Evolutionary conservation across 1,284 basidiomycete species (phyloP).

Genomic region (Entoloma clypeatum): DNA sequence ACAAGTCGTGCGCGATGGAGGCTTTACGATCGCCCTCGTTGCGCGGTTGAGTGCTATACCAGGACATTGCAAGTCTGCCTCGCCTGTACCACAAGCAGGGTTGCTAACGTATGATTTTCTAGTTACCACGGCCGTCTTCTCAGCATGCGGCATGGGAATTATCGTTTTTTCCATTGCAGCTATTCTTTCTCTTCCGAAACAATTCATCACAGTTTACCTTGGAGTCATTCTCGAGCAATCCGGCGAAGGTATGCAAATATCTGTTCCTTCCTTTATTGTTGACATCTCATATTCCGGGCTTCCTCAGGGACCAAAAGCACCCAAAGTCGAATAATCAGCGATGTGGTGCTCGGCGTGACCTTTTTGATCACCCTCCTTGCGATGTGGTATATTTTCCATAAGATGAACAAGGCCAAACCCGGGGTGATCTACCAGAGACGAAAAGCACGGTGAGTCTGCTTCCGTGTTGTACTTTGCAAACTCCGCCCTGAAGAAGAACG

Average conservation of each 20-base stretch:
- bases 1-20: constrained; percentile 73
- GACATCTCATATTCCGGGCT: background rate
- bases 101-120: background rate
- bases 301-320: constrained; percentile 37
- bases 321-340: constrained; percentile 58
- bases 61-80: constrained; percentile 53
- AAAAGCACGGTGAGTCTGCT: constrained; percentile 52
- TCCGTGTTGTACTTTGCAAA: constrained; percentile 2
- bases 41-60: constrained; percentile 80
- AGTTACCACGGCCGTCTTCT: constrained; percentile 74
- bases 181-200: constrained; percentile 74
- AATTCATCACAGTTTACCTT: constrained; percentile 72
- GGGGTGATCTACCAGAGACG: constrained; percentile 71
- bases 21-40: constrained; percentile 72
- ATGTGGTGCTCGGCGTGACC: constrained; percentile 59
- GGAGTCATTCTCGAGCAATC: constrained; percentile 60
- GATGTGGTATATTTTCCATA: constrained; percentile 78
- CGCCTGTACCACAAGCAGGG: background rate
- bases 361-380: constrained; percentile 71
- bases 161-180: constrained; percentile 69
- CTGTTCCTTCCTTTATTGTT: background rate
- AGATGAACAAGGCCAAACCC: constrained; percentile 76
- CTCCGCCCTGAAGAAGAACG: background rate
- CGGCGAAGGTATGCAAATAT: constrained; percentile 34
- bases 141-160: constrained; percentile 76